Base-by-base conservation (phyloP, 345 rosid genomes). In the Durio zibethinus region DNA sequence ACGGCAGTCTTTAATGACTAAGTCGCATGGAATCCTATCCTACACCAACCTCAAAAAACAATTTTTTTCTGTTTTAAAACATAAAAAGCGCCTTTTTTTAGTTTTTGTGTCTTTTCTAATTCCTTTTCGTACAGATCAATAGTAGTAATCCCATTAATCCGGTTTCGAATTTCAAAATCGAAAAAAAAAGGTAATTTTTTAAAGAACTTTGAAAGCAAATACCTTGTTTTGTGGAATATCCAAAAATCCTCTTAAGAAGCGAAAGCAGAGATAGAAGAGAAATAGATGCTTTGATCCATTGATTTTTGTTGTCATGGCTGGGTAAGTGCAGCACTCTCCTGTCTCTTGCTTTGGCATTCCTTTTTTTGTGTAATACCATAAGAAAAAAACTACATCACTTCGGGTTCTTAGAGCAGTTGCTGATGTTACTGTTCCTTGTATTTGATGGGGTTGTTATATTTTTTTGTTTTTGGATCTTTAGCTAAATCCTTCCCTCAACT, bases 271-370 rank as follows among this genome's bases (percentile, higher is more conserved):
- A 68, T 6, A 14, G 56, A 15, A 68, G 56, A 71, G 12, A 11
- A 67, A 31, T 20, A 18, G 60, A 31, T 31, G 75, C 75, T 50
- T 70, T 48, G 59, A 70, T 47, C 38, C 65, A 1, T 60, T 60
- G 65, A 12, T 27, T 29, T 35, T 65, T 65, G 21, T 60, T 10
- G 29, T 65, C 45, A 71, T 71, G 75, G 29, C 75, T 71, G 75
- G 60, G 75, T 71, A 33, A 50, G 75, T 52, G 2, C 23, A 48
- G 5, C 27, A 69, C 7, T 25, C 5, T 71, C 27, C 8, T 70
- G 31, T 71, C 60, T 71, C 60, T 71, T 33, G 42, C 43, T 10
- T 18, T 9, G 4, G 25, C 40, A 48, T 70, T 48, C 48, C n/a
- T 29, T 48, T 48, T 47, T 54, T 29, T 68, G 35, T 14, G 4